phyloP scores from a whole-genome alignment of 331 rosid genomes.

The Malus hybrid region DNA sequence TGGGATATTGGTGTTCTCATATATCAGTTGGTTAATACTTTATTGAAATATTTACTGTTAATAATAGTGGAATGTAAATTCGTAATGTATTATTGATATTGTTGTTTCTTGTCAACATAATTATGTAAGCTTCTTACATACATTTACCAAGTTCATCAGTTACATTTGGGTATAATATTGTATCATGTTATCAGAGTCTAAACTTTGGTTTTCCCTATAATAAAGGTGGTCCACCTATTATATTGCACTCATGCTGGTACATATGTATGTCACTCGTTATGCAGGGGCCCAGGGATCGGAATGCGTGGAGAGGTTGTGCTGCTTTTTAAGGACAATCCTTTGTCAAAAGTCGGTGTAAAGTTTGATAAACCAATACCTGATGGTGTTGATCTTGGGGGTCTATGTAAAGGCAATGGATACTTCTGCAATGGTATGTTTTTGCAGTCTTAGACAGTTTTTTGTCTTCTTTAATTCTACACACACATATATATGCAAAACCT shows the following conservation, averaged over 20 bases:
- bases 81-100: not conserved
- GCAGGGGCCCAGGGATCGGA: conserved; percentile 83
- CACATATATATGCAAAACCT: not conserved
- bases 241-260: not conserved
- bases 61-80: not conserved
- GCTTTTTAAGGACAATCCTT: conserved; percentile 77
- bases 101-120: not conserved
- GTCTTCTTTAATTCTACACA: too few relatives aligned
- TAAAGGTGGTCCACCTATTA: not conserved
- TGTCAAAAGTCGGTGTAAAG: conserved; percentile 82
- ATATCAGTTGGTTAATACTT: not conserved
- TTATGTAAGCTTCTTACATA: not conserved
- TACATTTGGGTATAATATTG: not conserved
- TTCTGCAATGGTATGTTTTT: conserved; percentile 70
- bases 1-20: not conserved
- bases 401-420: conserved; percentile 76
- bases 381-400: conserved; percentile 99
- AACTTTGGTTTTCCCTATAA: not conserved
- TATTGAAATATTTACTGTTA: not conserved
- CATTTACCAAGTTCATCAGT: not conserved
- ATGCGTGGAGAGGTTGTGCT: conserved; percentile 78
- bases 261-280: conserved; percentile 3
- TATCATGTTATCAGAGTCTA: not conserved
- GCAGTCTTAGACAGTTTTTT: not conserved
- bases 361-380: conserved; percentile 80